Evolutionary conservation across 208 protist species (phyloP).

Genomic region (Trypanosoma theileri): DNA sequence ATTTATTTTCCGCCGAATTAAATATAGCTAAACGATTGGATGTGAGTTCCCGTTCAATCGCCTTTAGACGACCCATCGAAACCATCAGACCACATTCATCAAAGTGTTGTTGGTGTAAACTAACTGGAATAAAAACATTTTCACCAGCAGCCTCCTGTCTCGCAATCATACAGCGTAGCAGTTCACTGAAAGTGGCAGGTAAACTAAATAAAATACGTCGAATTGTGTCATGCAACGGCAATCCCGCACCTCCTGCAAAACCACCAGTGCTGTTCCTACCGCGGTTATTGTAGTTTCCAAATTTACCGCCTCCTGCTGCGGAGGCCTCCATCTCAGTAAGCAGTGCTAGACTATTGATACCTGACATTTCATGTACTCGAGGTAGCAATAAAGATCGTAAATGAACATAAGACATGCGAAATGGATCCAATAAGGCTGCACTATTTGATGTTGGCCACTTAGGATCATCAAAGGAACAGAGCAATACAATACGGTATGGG

Average conservation of each 20-base stretch:
- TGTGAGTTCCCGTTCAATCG: conserved; percentile 74
- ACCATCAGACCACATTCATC: conserved; percentile 66
- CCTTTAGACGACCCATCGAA: conserved; percentile 61
- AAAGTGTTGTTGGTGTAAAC: conserved; percentile 51
- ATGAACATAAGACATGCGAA: conserved; percentile 53
- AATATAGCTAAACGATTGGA: conserved; percentile 83
- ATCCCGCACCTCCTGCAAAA: neutral
- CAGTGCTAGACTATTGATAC: conserved; percentile 45
- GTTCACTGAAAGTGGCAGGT: conserved; percentile 56
- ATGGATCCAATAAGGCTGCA: conserved; percentile 32
- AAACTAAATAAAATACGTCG: conserved; percentile 75
- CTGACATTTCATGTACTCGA: conserved; percentile 55
- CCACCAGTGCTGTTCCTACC: neutral
- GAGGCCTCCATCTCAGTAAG: conserved; percentile 56
- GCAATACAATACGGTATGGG: conserved; percentile 32
- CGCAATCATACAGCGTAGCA: conserved; percentile 62
- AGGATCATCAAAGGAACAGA: conserved; percentile 66
- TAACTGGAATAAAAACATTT: conserved; percentile 55
- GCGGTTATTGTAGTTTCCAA: conserved; percentile 14
- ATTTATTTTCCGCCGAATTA: conserved; percentile 67
- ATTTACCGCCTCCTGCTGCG: conserved; percentile 18
- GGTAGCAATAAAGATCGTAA: conserved; percentile 62
- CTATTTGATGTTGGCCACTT: conserved; percentile 39
- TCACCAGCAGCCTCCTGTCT: conserved; percentile 71
- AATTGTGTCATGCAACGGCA: conserved; percentile 80